Base-by-base conservation (phyloP, 192 early-diverging fungal species). In the Obelidium mucronatum region DNA sequence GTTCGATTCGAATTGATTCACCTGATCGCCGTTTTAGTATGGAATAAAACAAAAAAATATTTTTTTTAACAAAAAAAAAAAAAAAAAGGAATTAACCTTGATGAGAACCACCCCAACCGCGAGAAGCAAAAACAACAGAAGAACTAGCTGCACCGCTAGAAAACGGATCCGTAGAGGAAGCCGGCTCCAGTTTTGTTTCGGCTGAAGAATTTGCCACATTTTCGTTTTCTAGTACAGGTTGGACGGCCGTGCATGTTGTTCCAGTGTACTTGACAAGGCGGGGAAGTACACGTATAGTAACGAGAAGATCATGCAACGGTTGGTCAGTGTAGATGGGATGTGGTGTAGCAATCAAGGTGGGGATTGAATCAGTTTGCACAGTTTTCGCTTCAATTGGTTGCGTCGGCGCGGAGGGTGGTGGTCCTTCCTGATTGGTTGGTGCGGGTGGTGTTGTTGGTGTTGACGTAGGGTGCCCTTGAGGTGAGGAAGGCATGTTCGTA, bases 31-130 rank as follows among this genome's bases (percentile, higher is more conserved):
- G n/a, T n/a, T n/a, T n/a, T n/a, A n/a, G n/a, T n/a, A n/a, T n/a
- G n/a, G n/a, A n/a, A n/a, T n/a, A n/a, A n/a, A n/a, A n/a, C n/a
- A n/a, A n/a, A n/a, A n/a, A n/a, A n/a, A n/a, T n/a, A n/a, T n/a
- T n/a, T n/a, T n/a, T n/a, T n/a, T n/a, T n/a, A n/a, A n/a, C n/a
- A n/a, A n/a, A n/a, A n/a, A n/a, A n/a, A n/a, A n/a, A n/a, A n/a
- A n/a, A n/a, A n/a, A n/a, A n/a, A n/a, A n/a, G n/a, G 71, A 91
- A 93, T 51, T 92, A 86, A 6, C 93, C 93, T 77, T 93, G 89
- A 81, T 94, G 93, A 35, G 85, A 81, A 1, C 84, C 80, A 6
- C 83, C 89, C 94, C 94, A 95, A 19, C 86, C 87, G 30, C 91
- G 78, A 51, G 88, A 90, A 37, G 30, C 84, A 70, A 78, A 88